Evolutionary conservation across 495 filamentous ascomycete genomes (phyloP).

Genomic region (Hamigera avellanea): DNA sequence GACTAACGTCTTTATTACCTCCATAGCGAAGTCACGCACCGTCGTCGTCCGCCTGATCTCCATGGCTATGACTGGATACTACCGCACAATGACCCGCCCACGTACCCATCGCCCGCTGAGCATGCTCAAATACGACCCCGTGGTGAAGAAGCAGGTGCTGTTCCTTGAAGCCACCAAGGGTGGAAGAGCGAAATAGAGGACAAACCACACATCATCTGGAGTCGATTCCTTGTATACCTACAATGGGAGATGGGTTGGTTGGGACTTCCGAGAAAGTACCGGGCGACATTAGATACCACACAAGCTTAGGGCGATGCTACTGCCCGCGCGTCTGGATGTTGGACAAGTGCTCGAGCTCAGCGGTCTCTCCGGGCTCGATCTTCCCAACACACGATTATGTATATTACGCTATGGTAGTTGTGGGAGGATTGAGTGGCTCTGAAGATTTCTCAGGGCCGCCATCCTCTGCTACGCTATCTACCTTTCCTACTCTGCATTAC

Average conservation of each 20-base stretch:
- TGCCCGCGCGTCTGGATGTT: too few species aligned
- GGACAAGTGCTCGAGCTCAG: too few species aligned
- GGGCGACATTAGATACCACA: too few species aligned
- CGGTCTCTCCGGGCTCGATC: too few species aligned
- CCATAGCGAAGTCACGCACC: slow-evolving; percentile 77
- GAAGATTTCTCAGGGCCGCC: too few species aligned
- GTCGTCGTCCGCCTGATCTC: slow-evolving; percentile 89
- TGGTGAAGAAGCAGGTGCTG: slow-evolving; percentile 89
- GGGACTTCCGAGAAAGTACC: too few species aligned
- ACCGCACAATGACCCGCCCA: slow-evolving; percentile 77
- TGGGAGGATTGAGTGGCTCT: too few species aligned
- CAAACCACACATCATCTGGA: too few species aligned
- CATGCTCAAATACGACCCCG: slow-evolving; percentile 98
- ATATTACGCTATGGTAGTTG: slow-evolving; percentile 13
- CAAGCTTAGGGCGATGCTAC: too few species aligned
- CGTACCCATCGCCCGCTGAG: slow-evolving; percentile 72
- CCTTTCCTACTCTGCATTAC: slow-evolving; percentile 2
- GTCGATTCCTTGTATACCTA: too few species aligned
- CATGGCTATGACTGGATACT: slow-evolving; percentile 98
- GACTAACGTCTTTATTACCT: too few species aligned
- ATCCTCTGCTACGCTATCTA: slow-evolving; percentile 6
- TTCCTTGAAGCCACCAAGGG: slow-evolving; percentile 83
- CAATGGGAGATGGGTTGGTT: too few species aligned
- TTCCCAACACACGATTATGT: slow-evolving; percentile 18
- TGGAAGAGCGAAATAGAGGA: slow-evolving; percentile 12